Evolutionary conservation across 768 basidiomycete genomes (phyloP).

Genomic region (Leccinellum albellum): DNA sequence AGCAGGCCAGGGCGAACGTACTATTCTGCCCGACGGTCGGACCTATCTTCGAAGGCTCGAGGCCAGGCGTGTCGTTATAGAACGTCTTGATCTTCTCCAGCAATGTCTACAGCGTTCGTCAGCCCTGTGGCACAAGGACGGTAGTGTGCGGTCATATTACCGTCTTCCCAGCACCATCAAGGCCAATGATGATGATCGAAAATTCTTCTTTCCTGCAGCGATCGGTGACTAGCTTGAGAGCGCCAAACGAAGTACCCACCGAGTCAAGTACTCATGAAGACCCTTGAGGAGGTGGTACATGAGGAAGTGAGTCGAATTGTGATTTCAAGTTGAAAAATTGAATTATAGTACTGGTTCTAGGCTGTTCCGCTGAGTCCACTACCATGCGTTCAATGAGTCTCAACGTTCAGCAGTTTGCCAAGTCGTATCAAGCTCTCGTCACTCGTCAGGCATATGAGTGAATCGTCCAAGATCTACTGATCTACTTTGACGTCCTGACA

Average conservation of each 20-base stretch:
- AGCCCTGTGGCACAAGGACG: background rate
- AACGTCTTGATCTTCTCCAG: conserved; percentile 92
- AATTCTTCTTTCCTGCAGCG: conserved; percentile 78
- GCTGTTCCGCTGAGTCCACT: too few relatives aligned
- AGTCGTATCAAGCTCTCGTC: too few relatives aligned
- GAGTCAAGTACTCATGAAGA: conserved; percentile 84
- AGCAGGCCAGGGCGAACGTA: conserved; percentile 36
- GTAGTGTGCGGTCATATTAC: conserved; percentile 35
- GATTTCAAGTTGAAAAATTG: background rate
- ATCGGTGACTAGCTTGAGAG: conserved; percentile 3
- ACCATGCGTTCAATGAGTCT: too few relatives aligned
- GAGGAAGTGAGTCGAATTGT: background rate
- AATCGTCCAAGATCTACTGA: background rate
- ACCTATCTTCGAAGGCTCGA: conserved; percentile 89
- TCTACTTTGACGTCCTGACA: background rate
- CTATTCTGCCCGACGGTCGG: conserved; percentile 99
- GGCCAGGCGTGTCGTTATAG: conserved; percentile 81
- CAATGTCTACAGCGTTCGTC: conserved; percentile 52
- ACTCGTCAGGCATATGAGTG: background rate
- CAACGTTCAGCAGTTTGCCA: background rate
- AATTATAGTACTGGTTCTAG: too few relatives aligned
- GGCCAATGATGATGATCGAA: conserved; percentile 90
- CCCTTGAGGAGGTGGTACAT: conserved; percentile 97
- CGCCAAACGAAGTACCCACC: conserved; percentile 37
- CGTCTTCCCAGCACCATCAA: conserved; percentile 91